phyloP scores from a whole-genome alignment of 2,329 filamentous ascomycete genomes.

The Penicillium glabrum region DNA sequence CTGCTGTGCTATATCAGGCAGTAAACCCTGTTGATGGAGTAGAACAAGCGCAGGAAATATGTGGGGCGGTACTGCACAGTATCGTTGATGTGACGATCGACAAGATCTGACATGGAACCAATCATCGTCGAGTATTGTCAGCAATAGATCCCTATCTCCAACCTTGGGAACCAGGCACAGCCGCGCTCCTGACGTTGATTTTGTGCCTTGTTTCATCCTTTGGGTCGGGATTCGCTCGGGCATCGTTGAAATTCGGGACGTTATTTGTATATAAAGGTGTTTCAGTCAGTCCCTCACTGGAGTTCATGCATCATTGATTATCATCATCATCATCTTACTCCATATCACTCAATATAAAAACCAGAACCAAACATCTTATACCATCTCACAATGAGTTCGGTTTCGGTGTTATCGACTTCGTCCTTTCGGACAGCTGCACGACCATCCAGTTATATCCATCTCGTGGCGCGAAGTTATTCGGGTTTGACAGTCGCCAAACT shows the following conservation, averaged over 20 bases:
- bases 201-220: background rate
- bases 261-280: background rate
- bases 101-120: background rate
- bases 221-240: conserved; percentile 4
- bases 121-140: conserved; percentile 12
- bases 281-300: background rate
- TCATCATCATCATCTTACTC: background rate
- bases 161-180: conserved; percentile 7
- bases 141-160: background rate
- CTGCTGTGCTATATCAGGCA: background rate
- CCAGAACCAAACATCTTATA: background rate
- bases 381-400: conserved; percentile 27
- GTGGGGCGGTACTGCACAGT: background rate
- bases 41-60: background rate
- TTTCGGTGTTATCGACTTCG: conserved; percentile 25
- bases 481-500: conserved; percentile 20
- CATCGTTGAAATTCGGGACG: conserved; percentile 1
- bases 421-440: conserved; percentile 30
- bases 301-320: background rate
- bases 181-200: background rate
- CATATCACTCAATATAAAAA: background rate
- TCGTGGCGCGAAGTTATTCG: conserved; percentile 26
- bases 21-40: background rate
- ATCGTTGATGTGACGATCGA: conserved; percentile 1
- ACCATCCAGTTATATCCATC: conserved; percentile 25